A percentile compares a stretch with the other conserved stretches of the same genome.
Evolutionary conservation across 2,329 filamentous ascomycete species (phyloP).

Genomic region (Exserohilum rostratum): DNA sequence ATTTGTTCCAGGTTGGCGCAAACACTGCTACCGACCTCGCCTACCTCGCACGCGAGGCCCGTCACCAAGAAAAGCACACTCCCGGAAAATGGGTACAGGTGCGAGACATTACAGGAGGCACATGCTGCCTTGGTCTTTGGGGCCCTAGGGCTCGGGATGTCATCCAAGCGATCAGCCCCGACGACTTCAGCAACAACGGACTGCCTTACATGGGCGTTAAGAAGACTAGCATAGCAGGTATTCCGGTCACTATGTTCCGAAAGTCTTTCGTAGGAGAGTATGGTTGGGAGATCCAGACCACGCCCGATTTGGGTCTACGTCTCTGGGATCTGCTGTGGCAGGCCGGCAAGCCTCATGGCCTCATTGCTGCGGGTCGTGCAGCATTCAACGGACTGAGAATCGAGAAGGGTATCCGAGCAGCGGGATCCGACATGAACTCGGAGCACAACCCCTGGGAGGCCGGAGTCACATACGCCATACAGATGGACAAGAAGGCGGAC

Average conservation of each 20-base stretch:
- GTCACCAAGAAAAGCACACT: constrained; percentile 51
- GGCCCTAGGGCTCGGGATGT: constrained; percentile 63
- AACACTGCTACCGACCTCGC: constrained; percentile 62
- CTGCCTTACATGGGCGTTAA: constrained; percentile 61
- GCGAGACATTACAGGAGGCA: constrained; percentile 64
- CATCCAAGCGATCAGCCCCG: constrained; percentile 52
- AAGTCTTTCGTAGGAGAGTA: constrained; percentile 67
- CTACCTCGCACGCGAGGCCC: constrained; percentile 62
- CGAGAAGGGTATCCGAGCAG: constrained; percentile 65
- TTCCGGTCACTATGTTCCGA: constrained; percentile 63
- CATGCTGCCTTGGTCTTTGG: constrained; percentile 68
- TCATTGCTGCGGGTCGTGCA: constrained; percentile 64
- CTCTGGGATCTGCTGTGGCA: constrained; percentile 66
- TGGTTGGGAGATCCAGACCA: constrained; percentile 68
- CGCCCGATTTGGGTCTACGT: constrained; percentile 62
- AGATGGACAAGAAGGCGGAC: constrained; percentile 52
- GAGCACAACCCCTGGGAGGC: constrained; percentile 68
- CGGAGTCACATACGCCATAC: constrained; percentile 60
- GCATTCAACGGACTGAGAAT: constrained; percentile 65
- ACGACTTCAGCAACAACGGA: constrained; percentile 55
- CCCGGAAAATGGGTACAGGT: constrained; percentile 58
- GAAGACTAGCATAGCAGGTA: constrained; percentile 57
- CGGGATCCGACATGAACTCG: constrained; percentile 64
- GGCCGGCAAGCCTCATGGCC: constrained; percentile 60
- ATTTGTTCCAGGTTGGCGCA: constrained; percentile 62